Base-by-base conservation (phyloP, 306 rosid species). In the Rosa lucieae region DNA sequence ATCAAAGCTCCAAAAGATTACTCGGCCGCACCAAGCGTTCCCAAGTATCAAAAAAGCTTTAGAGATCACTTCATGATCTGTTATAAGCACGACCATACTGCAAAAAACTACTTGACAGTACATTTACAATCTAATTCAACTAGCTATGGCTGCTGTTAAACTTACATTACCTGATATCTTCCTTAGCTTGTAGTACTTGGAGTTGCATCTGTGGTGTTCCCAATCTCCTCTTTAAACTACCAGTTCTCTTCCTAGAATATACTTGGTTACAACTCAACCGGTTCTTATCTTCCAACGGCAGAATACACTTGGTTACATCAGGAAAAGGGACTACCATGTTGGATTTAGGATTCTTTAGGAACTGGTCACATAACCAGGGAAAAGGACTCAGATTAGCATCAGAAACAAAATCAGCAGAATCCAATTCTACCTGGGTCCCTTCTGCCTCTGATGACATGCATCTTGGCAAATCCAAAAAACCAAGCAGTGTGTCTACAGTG, bases 401-500 rank as follows among this genome's bases (percentile, higher is more conserved):
- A 47, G 75, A 75, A 59, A 49, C 47, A 69, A 77, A 70, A 73
- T 77, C 67, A 78, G 44, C 80, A 10, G 35, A 32, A 32, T 32
- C 35, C 35, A 32, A 32, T 32, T 32, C 35, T 32, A 73, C 72
- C 26, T 61, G n/a, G 62, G 56, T 35, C 35, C 23, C 35, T 21
- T 59, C 6, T 59, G 35, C 66, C 78, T 65, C 84, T 68, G 73
- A 75, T 32, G 73, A 59, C 76, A 80, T 77, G 79, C 73, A 77
- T 53, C 39, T 42, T 0, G 91, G 79, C 84, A 70, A 70, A 14
- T 83, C 79, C 17, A 86, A 32, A 61, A 5, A 51, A 46, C 74
- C 78, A 79, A 74, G 48, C 70, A 89, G 39, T 77, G 84, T 92
- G 35, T 79, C 55, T 6, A 83, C 42, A 3, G 84, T 86, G 35